phyloP scores from a whole-genome alignment of 148 eudicot species.

The Diospyros kaki region DNA sequence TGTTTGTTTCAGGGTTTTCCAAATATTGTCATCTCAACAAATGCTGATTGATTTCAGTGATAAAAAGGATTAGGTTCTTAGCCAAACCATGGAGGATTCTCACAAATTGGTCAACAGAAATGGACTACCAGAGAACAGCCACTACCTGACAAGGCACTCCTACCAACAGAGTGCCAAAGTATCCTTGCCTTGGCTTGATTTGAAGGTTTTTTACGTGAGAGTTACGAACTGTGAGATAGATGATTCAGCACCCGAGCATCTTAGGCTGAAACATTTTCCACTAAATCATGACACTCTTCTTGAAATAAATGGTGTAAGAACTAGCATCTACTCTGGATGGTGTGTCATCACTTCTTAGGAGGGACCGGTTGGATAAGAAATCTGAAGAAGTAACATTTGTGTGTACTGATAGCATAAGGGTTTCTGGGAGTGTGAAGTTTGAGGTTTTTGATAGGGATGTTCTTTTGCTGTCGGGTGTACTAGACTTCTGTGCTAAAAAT shows the following conservation, averaged over 20 bases:
- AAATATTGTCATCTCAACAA: slow-evolving; percentile 2
- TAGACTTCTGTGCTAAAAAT: slow-evolving; percentile 42
- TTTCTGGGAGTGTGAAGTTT: slow-evolving; percentile 59
- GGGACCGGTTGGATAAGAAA: slow-evolving; percentile 67
- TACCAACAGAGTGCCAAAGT: slow-evolving; percentile 26
- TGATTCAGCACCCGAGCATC: slow-evolving; percentile 61
- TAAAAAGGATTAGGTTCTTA: slow-evolving; percentile 14
- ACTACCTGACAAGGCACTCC: slow-evolving; percentile 23
- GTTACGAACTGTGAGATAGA: slow-evolving; percentile 52
- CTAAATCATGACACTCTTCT: slow-evolving; percentile 63
- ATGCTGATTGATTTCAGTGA: slow-evolving; percentile 13
- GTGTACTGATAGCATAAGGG: slow-evolving; percentile 62
- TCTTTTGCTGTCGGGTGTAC: slow-evolving; percentile 51
- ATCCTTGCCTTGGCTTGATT: slow-evolving; percentile 59
- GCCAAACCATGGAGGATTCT: slow-evolving; percentile 33
- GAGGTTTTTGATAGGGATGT: slow-evolving; percentile 60
- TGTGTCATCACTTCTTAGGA: slow-evolving; percentile 44
- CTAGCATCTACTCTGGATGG: slow-evolving; percentile 64
- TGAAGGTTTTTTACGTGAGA: slow-evolving; percentile 71
- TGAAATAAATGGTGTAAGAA: slow-evolving; percentile 65
- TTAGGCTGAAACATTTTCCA: slow-evolving; percentile 63
- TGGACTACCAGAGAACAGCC: slow-evolving; percentile 38
- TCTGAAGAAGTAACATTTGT: slow-evolving; percentile 75
- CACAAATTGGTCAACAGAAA: slow-evolving; percentile 30
- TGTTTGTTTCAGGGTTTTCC: slow-evolving; percentile 1